These are phyloP conservation scores for Boletus eberwhitei DNA, from an alignment of 768 basidiomycete genomes.

Conservation along the genomic window DNA sequence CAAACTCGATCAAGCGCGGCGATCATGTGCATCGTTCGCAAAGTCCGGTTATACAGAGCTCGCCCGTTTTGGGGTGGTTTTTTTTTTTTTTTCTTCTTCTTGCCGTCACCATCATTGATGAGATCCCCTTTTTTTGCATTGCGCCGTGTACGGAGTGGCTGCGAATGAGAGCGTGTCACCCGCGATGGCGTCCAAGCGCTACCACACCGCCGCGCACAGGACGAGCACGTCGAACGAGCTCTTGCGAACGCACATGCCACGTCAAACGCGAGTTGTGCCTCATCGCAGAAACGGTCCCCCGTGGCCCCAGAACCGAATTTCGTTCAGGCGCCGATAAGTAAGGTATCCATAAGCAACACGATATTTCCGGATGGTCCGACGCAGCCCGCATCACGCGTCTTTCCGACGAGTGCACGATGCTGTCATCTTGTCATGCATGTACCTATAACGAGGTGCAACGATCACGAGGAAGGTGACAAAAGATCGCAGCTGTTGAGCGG, in stretches of 20 bases:
- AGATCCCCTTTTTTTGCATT: neutral
- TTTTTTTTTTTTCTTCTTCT: neutral
- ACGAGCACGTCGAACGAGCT: neutral
- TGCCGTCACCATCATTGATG: neutral
- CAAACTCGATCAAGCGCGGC: neutral
- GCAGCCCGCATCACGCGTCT: neutral
- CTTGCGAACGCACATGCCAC: neutral
- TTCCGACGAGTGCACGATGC: neutral
- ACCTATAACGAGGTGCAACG: neutral
- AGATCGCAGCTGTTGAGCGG: neutral
- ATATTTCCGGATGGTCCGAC: neutral
- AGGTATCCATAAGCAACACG: no score
- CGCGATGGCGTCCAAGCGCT: neutral
- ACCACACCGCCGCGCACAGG: no score
- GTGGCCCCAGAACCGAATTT: no score
- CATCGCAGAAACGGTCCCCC: no score
- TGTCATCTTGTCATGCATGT: neutral
- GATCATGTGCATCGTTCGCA: constrained; percentile 2
- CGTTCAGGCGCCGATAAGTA: neutral
- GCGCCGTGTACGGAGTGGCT: neutral
- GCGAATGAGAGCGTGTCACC: neutral
- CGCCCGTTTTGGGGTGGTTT: neutral
- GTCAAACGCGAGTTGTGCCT: no score
- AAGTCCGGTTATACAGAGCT: neutral
- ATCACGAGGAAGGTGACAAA: neutral